Conservation (phyloP, 1,284 basidiomycete species). For the Hemileccinum hortonii region DNA sequence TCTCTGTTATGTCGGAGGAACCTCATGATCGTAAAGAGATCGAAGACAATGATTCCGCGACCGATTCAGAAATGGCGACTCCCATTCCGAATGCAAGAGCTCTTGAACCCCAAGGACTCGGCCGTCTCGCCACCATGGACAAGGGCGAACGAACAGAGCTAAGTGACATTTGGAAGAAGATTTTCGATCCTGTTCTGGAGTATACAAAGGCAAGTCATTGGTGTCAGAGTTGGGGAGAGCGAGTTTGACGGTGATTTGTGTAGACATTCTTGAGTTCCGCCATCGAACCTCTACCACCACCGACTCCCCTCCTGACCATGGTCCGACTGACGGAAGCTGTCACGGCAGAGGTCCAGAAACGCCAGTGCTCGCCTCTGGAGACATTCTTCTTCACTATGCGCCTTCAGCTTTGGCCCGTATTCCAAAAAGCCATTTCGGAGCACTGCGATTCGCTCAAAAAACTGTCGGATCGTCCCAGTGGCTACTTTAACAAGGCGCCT, state of each 20-base stretch:
- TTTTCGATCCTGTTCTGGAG: conserved; percentile 85
- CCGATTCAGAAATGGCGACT: conserved; percentile 41
- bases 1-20: conserved; percentile 38
- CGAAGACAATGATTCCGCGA: conserved; percentile 35
- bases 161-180: conserved; percentile 81
- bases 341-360: conserved; percentile 67
- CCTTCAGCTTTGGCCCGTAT: conserved; percentile 86
- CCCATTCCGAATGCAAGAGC: conserved; percentile 9
- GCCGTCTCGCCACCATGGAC: conserved; percentile 33
- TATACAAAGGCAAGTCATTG: conserved; percentile 66
- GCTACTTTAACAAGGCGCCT: conserved; percentile 66
- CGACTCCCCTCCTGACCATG: conserved; percentile 79
- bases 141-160: conserved; percentile 62
- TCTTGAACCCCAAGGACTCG: conserved; percentile 20
- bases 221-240: background rate
- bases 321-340: conserved; percentile 84
- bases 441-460: conserved; percentile 80
- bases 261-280: conserved; percentile 68
- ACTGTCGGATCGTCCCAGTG: conserved; percentile 64
- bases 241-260: background rate
- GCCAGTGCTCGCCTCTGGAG: conserved; percentile 77
- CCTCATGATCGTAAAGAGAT: conserved; percentile 16
- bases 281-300: conserved; percentile 69
- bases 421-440: conserved; percentile 85
- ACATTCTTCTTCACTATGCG: conserved; percentile 77